Base-by-base conservation (phyloP, 1,284 basidiomycete genomes). In the Stygiomarasmius scandens region DNA sequence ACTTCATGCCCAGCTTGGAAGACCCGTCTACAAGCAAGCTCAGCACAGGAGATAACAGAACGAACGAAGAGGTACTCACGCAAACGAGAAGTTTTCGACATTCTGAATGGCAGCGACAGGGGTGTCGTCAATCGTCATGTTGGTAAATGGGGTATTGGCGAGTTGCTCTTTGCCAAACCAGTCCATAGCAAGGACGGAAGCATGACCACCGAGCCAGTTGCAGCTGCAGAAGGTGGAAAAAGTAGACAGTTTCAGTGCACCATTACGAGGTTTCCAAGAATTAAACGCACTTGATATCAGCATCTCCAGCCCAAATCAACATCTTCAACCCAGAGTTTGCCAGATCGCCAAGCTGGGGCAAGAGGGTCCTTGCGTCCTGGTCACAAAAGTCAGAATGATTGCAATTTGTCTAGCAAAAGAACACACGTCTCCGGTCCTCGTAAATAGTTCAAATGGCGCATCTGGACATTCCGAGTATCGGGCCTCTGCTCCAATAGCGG, bases 291-390 rank as follows among this genome's bases (percentile, higher is more conserved):
- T 79, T 84, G 65, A 87, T 85, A 63, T 87, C 85, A 41, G 83
- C 78, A 61, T 87, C 85, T 14, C 85, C 86, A 43, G 83, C 84
- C 85, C 85, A 86, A 45, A 86, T 80, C 8, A 87, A 71, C 23
- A 81, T 77, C 67, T 81, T 84, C 54, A 86, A 65, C n/a, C 75
- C 66, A 20, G 82, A 81, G 64, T 86, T 73, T 0, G 73, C 84
- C 5, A 88, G 67, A 1, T 69, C 71, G 4, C 77, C 78, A 12
- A 87, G 76, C 62, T 82, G 70, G 1, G 83, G 82, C 2, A 87
- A 72, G 54, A 74, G 75, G 0, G 81, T 80, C 58, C 85, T 72
- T 25, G 83, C 84, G 60, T 82, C 81, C 82, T 84, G 45, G 6
- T 14, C 12, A 49, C 20, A 48, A 25, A 9, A 34, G 22, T 11